Conservation (phyloP, 2,329 filamentous ascomycete species). For the Ascochyta clinopodiicola region DNA sequence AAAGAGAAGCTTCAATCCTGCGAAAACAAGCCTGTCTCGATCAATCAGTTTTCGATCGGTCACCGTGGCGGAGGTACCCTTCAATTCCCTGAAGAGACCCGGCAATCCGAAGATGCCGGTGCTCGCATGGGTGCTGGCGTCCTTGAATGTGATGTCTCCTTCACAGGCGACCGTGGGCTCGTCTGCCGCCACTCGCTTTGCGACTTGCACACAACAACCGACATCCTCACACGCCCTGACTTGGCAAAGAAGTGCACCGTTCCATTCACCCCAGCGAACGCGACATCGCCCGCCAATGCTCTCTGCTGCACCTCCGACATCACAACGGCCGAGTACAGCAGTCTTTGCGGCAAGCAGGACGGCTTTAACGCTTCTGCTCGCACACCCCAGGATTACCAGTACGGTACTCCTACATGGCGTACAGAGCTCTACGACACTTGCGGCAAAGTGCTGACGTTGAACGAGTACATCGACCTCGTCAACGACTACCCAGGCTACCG, state of each 20-base stretch:
- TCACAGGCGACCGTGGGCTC: constrained; percentile 69
- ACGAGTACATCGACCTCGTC: constrained; percentile 66
- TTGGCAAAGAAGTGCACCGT: constrained; percentile 69
- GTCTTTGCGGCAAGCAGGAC: constrained; percentile 35
- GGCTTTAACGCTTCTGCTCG: constrained; percentile 67
- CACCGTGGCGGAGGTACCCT: constrained; percentile 67
- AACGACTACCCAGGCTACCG: constrained; percentile 59
- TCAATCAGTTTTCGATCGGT: constrained; percentile 64
- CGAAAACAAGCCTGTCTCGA: constrained; percentile 60
- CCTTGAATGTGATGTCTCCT: constrained; percentile 72
- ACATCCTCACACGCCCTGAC: constrained; percentile 67
- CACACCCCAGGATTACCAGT: constrained; percentile 62
- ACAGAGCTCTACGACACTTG: constrained; percentile 70
- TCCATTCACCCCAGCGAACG: constrained; percentile 64
- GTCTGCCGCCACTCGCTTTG: constrained; percentile 73
- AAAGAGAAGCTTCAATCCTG: constrained; percentile 67
- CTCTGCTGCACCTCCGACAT: constrained; percentile 30
- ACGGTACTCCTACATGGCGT: constrained; percentile 64
- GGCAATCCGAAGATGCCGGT: constrained; percentile 65
- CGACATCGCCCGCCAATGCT: constrained; percentile 21
- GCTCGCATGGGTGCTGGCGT: constrained; percentile 72
- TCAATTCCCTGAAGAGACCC: constrained; percentile 69
- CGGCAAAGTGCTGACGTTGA: constrained; percentile 63
- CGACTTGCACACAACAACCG: constrained; percentile 72
- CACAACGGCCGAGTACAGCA: constrained; percentile 25